Conservation (phyloP, 768 basidiomycete genomes). For the Boletus rubroflammeus region DNA sequence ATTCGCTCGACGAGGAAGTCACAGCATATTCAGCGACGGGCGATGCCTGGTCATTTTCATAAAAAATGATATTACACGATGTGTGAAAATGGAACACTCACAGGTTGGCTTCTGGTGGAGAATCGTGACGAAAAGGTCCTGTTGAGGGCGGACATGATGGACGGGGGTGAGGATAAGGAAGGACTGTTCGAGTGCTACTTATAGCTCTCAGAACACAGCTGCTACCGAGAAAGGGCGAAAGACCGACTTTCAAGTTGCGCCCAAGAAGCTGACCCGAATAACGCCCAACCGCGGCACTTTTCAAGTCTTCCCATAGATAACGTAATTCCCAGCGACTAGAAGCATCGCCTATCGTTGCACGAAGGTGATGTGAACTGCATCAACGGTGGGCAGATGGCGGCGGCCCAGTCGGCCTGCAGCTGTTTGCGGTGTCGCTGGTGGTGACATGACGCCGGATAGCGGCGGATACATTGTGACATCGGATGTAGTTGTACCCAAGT, state of each 20-base stretch:
- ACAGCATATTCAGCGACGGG: constrained; percentile 11
- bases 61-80: background rate
- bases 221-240: constrained; percentile 18
- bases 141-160: constrained; percentile 27
- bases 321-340: constrained; percentile 1
- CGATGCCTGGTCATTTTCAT: constrained; percentile 10
- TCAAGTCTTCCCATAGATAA: background rate
- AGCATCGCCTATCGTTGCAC: background rate
- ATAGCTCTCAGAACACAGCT: constrained; percentile 15
- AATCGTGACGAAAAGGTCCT: constrained; percentile 31
- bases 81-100: constrained; percentile 9
- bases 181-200: constrained; percentile 16
- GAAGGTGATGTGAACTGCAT: background rate
- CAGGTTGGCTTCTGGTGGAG: constrained; percentile 25
- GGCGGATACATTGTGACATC: no score
- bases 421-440: no score
- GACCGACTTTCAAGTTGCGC: constrained; percentile 7
- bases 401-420: no score
- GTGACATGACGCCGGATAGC: no score
- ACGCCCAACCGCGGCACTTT: background rate
- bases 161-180: constrained; percentile 3
- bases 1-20: constrained; percentile 11
- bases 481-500: no score
- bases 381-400: no score
- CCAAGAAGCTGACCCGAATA: constrained; percentile 22